These are phyloP conservation scores for Acer saccharum DNA, from an alignment of 345 rosid species.

Conservation along the genomic window DNA sequence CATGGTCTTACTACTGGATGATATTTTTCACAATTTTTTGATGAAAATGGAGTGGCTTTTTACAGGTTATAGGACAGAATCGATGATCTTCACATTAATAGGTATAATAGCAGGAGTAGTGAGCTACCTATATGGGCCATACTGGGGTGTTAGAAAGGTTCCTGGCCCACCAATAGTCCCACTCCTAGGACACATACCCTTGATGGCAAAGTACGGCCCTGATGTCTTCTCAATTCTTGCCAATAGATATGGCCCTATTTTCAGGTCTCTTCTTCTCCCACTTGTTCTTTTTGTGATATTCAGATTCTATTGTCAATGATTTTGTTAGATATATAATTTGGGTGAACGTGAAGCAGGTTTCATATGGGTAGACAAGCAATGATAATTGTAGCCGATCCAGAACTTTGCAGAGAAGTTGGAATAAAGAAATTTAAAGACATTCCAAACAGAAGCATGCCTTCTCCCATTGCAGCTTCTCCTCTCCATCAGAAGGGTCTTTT, in stretches of 20 bases:
- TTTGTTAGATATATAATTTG: neutral
- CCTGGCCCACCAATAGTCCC: conserved; percentile 62
- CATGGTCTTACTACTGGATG: neutral
- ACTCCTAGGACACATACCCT: conserved; percentile 75
- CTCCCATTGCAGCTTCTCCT: conserved; percentile 91
- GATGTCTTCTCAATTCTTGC: conserved; percentile 82
- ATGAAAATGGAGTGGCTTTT: conserved; percentile 21
- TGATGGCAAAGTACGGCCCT: conserved; percentile 85
- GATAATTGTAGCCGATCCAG: conserved; percentile 79
- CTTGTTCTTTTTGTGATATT: neutral
- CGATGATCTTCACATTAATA: conserved; percentile 26
- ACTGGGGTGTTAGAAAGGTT: conserved; percentile 59
- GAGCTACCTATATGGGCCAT: conserved; percentile 57
- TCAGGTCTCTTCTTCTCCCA: conserved; percentile 57
- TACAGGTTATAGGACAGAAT: neutral
- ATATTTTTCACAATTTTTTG: neutral
- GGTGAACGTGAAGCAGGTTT: conserved; percentile 54
- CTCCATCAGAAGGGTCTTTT: conserved; percentile 96
- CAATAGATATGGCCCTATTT: conserved; percentile 78
- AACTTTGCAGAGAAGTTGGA: conserved; percentile 86
- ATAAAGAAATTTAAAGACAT: conserved; percentile 86
- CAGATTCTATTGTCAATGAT: neutral
- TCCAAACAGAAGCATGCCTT: conserved; percentile 88
- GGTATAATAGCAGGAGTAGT: conserved; percentile 33
- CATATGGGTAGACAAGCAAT: conserved; percentile 98